Conservation (phyloP, 1,284 basidiomycete genomes). For the Marasmius sp. region DNA sequence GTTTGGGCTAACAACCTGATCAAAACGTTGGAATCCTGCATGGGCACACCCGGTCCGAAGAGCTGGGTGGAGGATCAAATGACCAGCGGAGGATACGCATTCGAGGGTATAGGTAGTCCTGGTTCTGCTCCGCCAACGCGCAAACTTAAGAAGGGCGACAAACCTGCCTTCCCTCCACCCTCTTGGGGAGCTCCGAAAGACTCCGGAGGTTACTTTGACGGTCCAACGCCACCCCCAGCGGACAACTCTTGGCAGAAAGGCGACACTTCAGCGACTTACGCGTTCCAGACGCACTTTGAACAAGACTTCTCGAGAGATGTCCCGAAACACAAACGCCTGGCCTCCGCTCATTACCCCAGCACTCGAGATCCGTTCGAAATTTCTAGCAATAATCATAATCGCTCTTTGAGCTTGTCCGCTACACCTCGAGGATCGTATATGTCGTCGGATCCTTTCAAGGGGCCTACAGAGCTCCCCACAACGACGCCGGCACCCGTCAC, state of each 20-base stretch:
- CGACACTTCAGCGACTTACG: slow-evolving; percentile 21
- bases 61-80: slow-evolving; percentile 57
- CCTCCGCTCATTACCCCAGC: background rate
- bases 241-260: slow-evolving; percentile 12
- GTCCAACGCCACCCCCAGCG: slow-evolving; percentile 7
- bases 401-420: slow-evolving; percentile 21
- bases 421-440: slow-evolving; percentile 1
- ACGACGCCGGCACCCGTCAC: slow-evolving; percentile 12
- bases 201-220: slow-evolving; percentile 53
- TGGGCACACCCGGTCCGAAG: slow-evolving; percentile 66
- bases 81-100: slow-evolving; percentile 51
- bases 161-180: slow-evolving; percentile 55
- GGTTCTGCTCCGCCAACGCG: slow-evolving; percentile 36
- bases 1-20: slow-evolving; percentile 77
- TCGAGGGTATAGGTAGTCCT: slow-evolving; percentile 48
- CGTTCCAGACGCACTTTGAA: slow-evolving; percentile 42
- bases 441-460: slow-evolving; percentile 14
- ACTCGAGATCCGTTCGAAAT: slow-evolving; percentile 14
- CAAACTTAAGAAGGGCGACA: slow-evolving; percentile 51
- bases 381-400: background rate
- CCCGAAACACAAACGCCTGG: slow-evolving; percentile 6
- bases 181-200: slow-evolving; percentile 57
- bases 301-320: slow-evolving; percentile 35
- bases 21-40: slow-evolving; percentile 71
- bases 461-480: slow-evolving; percentile 16